Evolutionary conservation across 176 grass and related monocot genomes (phyloP).

Genomic region (Saccharum officinarum): DNA sequence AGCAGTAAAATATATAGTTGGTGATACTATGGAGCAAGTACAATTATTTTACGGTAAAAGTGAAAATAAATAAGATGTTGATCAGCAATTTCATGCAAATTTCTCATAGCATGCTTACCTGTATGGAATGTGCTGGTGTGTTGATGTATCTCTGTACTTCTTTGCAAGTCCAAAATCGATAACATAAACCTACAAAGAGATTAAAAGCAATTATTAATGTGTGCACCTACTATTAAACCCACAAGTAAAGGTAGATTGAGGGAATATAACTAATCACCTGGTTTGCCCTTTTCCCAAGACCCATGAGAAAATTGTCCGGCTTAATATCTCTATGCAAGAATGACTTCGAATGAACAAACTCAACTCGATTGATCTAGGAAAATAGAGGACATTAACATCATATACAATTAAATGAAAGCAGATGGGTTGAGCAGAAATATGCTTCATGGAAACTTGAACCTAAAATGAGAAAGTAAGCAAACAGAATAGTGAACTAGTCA

Average conservation of each 20-base stretch:
- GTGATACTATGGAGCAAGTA: background rate
- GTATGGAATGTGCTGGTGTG: conserved; percentile 89
- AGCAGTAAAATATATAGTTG: background rate
- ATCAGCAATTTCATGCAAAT: background rate
- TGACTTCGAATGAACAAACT: conserved; percentile 84
- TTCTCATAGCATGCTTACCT: conserved; percentile 42
- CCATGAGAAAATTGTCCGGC: conserved; percentile 96
- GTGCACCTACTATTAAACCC: background rate
- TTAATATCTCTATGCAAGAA: conserved; percentile 95
- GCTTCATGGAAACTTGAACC: background rate
- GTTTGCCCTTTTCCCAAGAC: conserved; percentile 82
- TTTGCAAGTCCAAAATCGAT: conserved; percentile 97
- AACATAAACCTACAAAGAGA: conserved; percentile 60
- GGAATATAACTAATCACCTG: conserved; percentile 46
- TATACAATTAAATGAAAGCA: conserved; percentile 2
- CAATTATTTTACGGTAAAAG: background rate
- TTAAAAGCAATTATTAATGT: background rate
- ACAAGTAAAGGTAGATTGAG: background rate
- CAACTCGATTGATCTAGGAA: conserved; percentile 75
- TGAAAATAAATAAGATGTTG: background rate
- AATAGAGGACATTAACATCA: conserved; percentile 3
- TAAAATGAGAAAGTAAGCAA: background rate
- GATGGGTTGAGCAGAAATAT: background rate
- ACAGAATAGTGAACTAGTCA: background rate
- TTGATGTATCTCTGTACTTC: conserved; percentile 79